Percentiles rank a stretch among this genome's conserved stretches.
phyloP scores from a whole-genome alignment of 2,329 filamentous ascomycete species.

The Ceratocystis huliohia region DNA sequence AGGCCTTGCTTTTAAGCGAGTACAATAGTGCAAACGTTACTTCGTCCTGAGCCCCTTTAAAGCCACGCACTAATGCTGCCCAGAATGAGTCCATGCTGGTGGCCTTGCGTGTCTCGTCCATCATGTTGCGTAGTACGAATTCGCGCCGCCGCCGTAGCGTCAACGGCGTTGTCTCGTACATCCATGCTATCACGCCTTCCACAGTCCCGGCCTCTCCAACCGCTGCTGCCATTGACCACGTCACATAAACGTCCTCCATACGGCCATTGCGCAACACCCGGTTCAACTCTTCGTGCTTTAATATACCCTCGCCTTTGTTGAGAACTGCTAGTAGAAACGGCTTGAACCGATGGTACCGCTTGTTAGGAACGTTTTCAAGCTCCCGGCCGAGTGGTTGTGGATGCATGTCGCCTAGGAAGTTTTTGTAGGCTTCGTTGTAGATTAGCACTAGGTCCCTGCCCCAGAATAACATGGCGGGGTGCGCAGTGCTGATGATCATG shows the following conservation, averaged over 20 bases:
- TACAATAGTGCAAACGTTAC: slow-evolving; percentile 68
- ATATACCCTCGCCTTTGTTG: slow-evolving; percentile 60
- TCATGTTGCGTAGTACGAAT: slow-evolving; percentile 65
- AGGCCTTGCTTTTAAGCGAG: slow-evolving; percentile 55
- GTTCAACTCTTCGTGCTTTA: slow-evolving; percentile 71
- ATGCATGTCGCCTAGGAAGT: slow-evolving; percentile 64
- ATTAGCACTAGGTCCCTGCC: slow-evolving; percentile 53
- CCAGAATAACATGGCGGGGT: slow-evolving; percentile 70
- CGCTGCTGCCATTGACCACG: slow-evolving; percentile 68
- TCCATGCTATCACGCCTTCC: slow-evolving; percentile 64
- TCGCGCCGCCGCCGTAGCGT: slow-evolving; percentile 70
- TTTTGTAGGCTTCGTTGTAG: slow-evolving; percentile 62
- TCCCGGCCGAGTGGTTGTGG: slow-evolving; percentile 60
- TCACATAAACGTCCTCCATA: slow-evolving; percentile 70
- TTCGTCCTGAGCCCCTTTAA: slow-evolving; percentile 63
- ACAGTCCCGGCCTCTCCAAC: slow-evolving; percentile 62
- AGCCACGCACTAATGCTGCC: slow-evolving; percentile 53
- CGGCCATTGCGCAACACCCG: slow-evolving; percentile 58
- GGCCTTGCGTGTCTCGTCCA: slow-evolving; percentile 61
- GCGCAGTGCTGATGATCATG: slow-evolving; percentile 65
- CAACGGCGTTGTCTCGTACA: slow-evolving; percentile 67
- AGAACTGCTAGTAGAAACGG: slow-evolving; percentile 56
- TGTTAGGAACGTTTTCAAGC: slow-evolving; percentile 56
- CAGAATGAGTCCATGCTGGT: slow-evolving; percentile 62
- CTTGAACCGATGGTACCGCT: slow-evolving; percentile 61